Conservation (phyloP, 1,284 basidiomycete genomes). For the Coriolopsis trogii region DNA sequence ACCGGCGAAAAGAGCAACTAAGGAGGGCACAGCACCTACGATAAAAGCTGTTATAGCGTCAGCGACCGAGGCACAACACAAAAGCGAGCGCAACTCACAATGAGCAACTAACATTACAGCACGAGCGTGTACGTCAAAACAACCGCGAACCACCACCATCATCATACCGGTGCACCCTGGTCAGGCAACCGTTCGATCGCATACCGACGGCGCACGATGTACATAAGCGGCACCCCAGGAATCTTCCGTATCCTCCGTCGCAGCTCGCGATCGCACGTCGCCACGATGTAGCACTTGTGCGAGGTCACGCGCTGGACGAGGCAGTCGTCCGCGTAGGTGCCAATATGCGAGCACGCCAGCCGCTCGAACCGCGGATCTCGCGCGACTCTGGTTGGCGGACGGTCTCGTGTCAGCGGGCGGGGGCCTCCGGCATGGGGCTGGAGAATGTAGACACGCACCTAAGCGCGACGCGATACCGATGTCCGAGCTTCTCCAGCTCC, state of each 20-base stretch:
- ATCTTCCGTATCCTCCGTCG: conserved; percentile 91
- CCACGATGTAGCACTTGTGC: conserved; percentile 97
- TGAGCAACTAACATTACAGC: too few relatives aligned
- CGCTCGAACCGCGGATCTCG: conserved; percentile 97
- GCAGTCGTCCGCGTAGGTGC: conserved; percentile 99
- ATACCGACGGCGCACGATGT: conserved; percentile 88
- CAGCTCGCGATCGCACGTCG: conserved; percentile 96
- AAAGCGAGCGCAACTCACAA: conserved; percentile 16
- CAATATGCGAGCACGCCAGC: conserved; percentile 88
- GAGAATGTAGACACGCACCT: conserved; percentile 52
- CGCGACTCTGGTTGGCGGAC: conserved; percentile 69
- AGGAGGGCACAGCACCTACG: too few relatives aligned
- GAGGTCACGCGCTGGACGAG: conserved; percentile 93
- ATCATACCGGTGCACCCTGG: conserved; percentile 71
- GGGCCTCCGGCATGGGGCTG: not conserved
- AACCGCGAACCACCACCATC: not conserved
- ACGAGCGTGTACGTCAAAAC: not conserved
- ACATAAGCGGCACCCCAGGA: conserved; percentile 95
- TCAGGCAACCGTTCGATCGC: conserved; percentile 94
- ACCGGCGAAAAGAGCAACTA: too few relatives aligned
- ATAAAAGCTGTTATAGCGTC: too few relatives aligned
- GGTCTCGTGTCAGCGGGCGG: conserved; percentile 17
- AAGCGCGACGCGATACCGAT: conserved; percentile 93
- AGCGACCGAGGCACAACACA: too few relatives aligned
- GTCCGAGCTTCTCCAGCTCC: conserved; percentile 96